Base-by-base conservation (phyloP, 2,329 filamentous ascomycete species). In the Metarhizium guizhouense region DNA sequence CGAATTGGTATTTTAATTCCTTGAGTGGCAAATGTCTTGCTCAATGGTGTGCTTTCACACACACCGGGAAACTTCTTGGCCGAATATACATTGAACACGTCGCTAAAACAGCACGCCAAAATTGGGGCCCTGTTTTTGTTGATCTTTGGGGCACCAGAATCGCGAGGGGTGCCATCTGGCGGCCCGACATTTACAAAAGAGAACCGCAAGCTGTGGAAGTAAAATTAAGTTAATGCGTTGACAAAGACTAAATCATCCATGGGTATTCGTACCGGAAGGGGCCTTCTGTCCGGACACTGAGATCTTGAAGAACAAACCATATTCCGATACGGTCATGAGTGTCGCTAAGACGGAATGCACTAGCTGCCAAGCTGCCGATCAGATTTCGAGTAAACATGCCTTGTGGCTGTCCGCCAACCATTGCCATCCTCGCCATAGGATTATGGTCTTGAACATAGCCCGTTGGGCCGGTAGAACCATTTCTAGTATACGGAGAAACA, bases 1-100 rank as follows among this genome's bases (percentile, higher is more conserved):
- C 93, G 79, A 54, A 97, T 96, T 0, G 93, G 93, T 29, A 97
- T 96, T 72, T 96, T 96, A 72, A 96, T 95, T 29, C 94, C 94
- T 67, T 99, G 94, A 1, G 83, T 79, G 3, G 94, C 93, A 73
- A 99, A 97, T 59, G 85, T 89, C 71, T 95, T 96, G 78, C 92
- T 96, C 18, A 97, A 75, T 4, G 84, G 74, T 0, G 94, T 99
- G 70, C 88, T 95, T 69, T 97, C 93, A 56, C 95, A 96, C 1
- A 99, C 94, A 45, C 94, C 94, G 0, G 94, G 94, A 71, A 99
- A 99, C 67, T 96, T 96, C 79, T 99, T 99, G 51, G 94, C 94
- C 2, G 90, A 95, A 72, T 87, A 97, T 34, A 99, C 94, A 54
- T 90, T 89, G 76, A 99, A 97, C 3, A 85, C 80, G 4, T 95